Conservation (phyloP, 2,329 filamentous ascomycete species). For the Calonectria crousiana region DNA sequence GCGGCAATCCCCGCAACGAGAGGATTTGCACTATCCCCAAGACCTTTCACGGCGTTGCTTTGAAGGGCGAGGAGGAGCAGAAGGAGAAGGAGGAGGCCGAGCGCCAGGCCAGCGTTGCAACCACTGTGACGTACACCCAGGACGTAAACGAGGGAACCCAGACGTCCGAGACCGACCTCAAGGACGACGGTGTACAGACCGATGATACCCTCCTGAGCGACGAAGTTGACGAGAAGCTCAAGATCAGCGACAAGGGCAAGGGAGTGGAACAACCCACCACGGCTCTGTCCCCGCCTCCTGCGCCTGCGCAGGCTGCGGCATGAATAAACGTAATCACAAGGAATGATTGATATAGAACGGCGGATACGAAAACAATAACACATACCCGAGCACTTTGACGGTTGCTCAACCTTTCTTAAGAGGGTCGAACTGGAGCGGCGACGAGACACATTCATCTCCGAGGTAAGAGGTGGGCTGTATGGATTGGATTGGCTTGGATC, state of each 20-base stretch:
- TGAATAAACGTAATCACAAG: constrained; percentile 15
- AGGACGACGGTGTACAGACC: constrained; percentile 45
- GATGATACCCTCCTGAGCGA: constrained; percentile 45
- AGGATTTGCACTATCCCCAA: constrained; percentile 65
- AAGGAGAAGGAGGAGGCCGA: constrained; percentile 11
- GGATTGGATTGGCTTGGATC: background rate
- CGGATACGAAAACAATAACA: background rate
- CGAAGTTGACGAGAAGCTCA: constrained; percentile 49
- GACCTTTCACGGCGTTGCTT: constrained; percentile 42
- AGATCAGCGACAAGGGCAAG: constrained; percentile 41
- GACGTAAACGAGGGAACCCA: constrained; percentile 44
- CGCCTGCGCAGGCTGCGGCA: constrained; percentile 1
- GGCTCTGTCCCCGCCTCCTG: constrained; percentile 24
- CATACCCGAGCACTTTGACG: constrained; percentile 4
- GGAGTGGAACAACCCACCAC: constrained; percentile 5
- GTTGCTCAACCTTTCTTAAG: constrained; percentile 6
- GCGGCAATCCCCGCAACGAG: constrained; percentile 59
- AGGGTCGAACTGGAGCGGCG: background rate
- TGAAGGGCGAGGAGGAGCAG: constrained; percentile 23
- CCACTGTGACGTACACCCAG: constrained; percentile 17
- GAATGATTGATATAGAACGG: constrained; percentile 25
- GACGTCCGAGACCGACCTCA: constrained; percentile 35
- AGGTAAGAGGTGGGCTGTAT: background rate
- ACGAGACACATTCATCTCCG: background rate
- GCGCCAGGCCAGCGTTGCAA: constrained; percentile 14